Evolutionary conservation across 163 green algal genomes (phyloP), one percentile per base, ranked within the genome.

Genomic region (Scenedesmus sp.): DNA sequence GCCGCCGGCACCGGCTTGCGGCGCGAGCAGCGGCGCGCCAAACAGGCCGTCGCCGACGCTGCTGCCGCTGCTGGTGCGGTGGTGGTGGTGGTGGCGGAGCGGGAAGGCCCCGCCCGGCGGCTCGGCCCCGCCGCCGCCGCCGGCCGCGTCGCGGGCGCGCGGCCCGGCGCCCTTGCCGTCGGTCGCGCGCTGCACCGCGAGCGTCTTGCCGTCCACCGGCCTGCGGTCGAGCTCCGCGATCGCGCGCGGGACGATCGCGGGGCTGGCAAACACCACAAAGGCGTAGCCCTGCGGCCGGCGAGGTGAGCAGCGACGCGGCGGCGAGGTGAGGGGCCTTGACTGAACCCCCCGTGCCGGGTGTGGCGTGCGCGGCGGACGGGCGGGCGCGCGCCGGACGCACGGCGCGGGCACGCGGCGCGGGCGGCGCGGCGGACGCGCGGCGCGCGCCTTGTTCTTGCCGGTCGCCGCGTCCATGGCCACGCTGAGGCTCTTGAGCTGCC

Each of bases 391-490:
- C n/a, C n/a, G n/a, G n/a, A n/a, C n/a, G n/a, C n/a, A n/a, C n/a
- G n/a, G n/a, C n/a, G n/a, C n/a, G n/a, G n/a, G n/a, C n/a, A n/a
- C n/a, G n/a, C n/a, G n/a, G n/a, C n/a, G n/a, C n/a, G n/a, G n/a
- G n/a, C n/a, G n/a, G n/a, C n/a, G n/a, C n/a, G n/a, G n/a, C n/a
- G n/a, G n/a, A n/a, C n/a, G n/a, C n/a, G n/a, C n/a, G n/a, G n/a
- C 2, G 11, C 39, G 1, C 11, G 67, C 69, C 69, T 77, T 77
- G 54, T 77, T 77, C 50, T 77, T 77, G 53, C 69, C 50, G 14
- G 69, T 77, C 18, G 69, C 69, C 13, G 69, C 69, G 67, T 77
- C 69, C 69, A 77, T 77, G 14, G 69, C 69, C 28, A 77, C 69
- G 28, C 69, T 77, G 7, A 77, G 54, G 54, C 69, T 77, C 69